Conservation (phyloP, 768 basidiomycete species). For the Heimioporus sp. region DNA sequence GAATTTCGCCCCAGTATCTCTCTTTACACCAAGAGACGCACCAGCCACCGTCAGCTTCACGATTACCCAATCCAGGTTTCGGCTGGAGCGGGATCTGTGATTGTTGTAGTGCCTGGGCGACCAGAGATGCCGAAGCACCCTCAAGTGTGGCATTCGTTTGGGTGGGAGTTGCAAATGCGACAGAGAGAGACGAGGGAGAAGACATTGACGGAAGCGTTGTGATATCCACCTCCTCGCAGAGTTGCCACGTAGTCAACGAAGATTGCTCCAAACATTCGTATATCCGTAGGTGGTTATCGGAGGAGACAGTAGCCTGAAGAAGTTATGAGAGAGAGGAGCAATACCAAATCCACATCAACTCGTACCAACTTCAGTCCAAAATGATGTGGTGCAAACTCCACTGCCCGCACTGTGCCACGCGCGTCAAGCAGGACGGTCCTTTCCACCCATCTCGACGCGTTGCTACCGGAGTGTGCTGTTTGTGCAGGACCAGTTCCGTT, state of each 20-base stretch:
- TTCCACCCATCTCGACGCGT: conserved; percentile 63
- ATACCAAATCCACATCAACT: conserved; percentile 1
- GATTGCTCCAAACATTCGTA: conserved; percentile 88
- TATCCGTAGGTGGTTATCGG: conserved; percentile 83
- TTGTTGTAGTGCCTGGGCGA: conserved; percentile 65
- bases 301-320: conserved; percentile 77
- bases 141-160: conserved; percentile 57
- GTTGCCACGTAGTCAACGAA: conserved; percentile 68
- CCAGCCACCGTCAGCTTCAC: conserved; percentile 92
- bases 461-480: conserved; percentile 18
- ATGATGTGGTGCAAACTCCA: conserved; percentile 86
- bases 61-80: conserved; percentile 51
- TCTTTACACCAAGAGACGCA: conserved; percentile 96
- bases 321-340: neutral
- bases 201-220: conserved; percentile 46
- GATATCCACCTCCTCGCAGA: conserved; percentile 77
- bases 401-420: conserved; percentile 77
- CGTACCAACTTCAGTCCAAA: conserved; percentile 87
- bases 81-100: conserved; percentile 33
- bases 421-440: conserved; percentile 77
- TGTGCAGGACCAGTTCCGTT: conserved; percentile 21
- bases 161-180: conserved; percentile 69
- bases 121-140: conserved; percentile 53
- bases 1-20: conserved; percentile 89
- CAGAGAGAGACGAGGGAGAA: conserved; percentile 47